phyloP scores from a whole-genome alignment of 2,329 filamentous ascomycete genomes.

The Macrophomina phaseolina region DNA sequence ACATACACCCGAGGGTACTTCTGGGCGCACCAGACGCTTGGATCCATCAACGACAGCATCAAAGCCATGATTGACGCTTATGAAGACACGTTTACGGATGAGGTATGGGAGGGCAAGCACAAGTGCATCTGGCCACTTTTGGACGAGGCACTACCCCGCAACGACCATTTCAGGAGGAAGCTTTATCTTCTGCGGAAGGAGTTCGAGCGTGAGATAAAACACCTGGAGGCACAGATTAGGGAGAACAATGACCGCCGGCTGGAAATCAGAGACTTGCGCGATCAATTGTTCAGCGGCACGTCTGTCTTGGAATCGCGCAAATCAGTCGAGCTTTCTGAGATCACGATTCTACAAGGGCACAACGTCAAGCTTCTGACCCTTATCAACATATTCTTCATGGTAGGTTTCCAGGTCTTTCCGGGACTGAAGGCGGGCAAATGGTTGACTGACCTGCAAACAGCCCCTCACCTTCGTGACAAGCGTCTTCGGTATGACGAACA shows the following conservation, averaged over 20 bases:
- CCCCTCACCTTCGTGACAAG: constrained; percentile 67
- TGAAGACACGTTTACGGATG: constrained; percentile 62
- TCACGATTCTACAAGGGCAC: constrained; percentile 63
- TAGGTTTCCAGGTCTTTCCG: neutral
- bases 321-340: constrained; percentile 61
- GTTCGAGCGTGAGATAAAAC: constrained; percentile 59
- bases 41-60: constrained; percentile 65
- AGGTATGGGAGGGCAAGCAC: constrained; percentile 64
- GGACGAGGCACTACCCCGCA: constrained; percentile 52
- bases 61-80: constrained; percentile 64
- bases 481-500: constrained; percentile 61
- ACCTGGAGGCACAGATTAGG: constrained; percentile 54
- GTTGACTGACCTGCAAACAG: neutral
- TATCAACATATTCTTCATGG: constrained; percentile 65
- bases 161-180: constrained; percentile 56
- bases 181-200: constrained; percentile 55
- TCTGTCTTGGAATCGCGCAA: constrained; percentile 65
- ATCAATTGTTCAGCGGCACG: constrained; percentile 69
- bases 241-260: constrained; percentile 61
- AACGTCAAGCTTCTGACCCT: constrained; percentile 67
- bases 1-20: constrained; percentile 68
- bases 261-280: constrained; percentile 63
- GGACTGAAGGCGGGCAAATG: neutral
- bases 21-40: constrained; percentile 67
- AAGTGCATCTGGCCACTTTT: constrained; percentile 62